These are phyloP conservation scores for Psophocarpus tetragonolobus DNA, from an alignment of 306 rosid species.

Conservation along the genomic window DNA sequence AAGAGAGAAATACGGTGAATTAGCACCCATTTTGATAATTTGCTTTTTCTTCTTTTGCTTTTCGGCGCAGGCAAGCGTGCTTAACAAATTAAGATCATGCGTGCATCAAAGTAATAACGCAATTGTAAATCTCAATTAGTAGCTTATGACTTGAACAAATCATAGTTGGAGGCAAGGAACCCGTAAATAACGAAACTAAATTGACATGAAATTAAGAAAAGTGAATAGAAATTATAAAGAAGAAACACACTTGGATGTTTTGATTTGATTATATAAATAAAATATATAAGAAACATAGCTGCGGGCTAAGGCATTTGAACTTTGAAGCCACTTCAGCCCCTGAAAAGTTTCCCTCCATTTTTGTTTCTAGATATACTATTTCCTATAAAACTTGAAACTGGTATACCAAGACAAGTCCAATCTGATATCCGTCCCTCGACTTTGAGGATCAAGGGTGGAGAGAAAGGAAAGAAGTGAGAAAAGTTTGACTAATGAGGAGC, in stretches of 20 bases:
- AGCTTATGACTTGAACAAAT: background rate
- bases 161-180: background rate
- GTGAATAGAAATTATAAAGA: background rate
- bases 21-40: slow-evolving; percentile 9
- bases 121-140: background rate
- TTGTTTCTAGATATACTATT: no score
- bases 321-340: slow-evolving; percentile 72
- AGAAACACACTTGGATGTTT: background rate
- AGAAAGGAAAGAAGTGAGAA: slow-evolving; percentile 25
- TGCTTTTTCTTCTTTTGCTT: slow-evolving; percentile 18
- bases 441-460: background rate
- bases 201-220: background rate
- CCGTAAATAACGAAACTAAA: background rate
- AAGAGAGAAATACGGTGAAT: slow-evolving; percentile 20
- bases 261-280: background rate
- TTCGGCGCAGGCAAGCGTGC: slow-evolving; percentile 31
- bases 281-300: slow-evolving; percentile 40
- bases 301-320: slow-evolving; percentile 65
- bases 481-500: slow-evolving; percentile 37
- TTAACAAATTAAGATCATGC: slow-evolving; percentile 27
- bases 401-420: slow-evolving; percentile 19
- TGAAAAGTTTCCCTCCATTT: slow-evolving; percentile 33
- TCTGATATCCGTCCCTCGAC: background rate
- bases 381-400: slow-evolving; percentile 22
- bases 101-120: background rate